Percentiles rank a stretch among this genome's conserved stretches.
Conservation (phyloP, 2,329 filamentous ascomycete genomes). For the Onygenales sp. region DNA sequence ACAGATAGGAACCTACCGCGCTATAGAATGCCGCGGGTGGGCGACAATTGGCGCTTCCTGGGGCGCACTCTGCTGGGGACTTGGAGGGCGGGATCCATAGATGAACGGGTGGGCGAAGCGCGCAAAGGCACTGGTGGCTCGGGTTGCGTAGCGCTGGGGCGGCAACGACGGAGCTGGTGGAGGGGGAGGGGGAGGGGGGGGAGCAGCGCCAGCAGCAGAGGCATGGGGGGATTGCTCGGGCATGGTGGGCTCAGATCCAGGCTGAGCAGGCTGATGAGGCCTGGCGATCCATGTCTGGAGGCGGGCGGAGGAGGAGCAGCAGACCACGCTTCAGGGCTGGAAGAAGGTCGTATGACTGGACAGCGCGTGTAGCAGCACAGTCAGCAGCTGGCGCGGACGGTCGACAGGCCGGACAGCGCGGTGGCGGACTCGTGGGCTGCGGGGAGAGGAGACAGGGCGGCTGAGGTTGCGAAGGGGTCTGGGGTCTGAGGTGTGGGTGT, state of each 20-base stretch:
- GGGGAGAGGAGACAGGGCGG: no score
- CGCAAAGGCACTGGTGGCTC: conserved; percentile 38
- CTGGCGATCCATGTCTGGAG: conserved; percentile 12
- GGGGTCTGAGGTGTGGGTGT: no score
- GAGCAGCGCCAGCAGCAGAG: conserved; percentile 15
- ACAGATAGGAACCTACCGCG: conserved; percentile 23
- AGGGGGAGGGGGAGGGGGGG: conserved; percentile 11
- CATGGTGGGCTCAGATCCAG: conserved; percentile 18
- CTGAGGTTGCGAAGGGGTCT: no score
- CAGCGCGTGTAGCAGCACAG: no score
- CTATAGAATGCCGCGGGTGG: conserved; percentile 27
- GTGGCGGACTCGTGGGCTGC: no score
- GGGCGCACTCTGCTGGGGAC: conserved; percentile 36
- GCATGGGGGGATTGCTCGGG: conserved; percentile 17
- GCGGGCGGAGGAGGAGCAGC: neutral
- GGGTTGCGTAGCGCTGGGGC: conserved; percentile 32
- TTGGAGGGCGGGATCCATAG: conserved; percentile 45
- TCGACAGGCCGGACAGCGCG: no score
- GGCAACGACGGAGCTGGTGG: conserved; percentile 25
- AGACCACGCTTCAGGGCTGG: neutral
- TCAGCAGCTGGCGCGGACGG: no score
- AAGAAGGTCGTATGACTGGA: neutral
- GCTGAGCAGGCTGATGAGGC: conserved; percentile 11
- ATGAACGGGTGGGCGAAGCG: conserved; percentile 47
- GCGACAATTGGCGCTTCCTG: conserved; percentile 18